Evolutionary conservation across 768 basidiomycete genomes (phyloP).

Genomic region (Gloeostereum incarnatum): DNA sequence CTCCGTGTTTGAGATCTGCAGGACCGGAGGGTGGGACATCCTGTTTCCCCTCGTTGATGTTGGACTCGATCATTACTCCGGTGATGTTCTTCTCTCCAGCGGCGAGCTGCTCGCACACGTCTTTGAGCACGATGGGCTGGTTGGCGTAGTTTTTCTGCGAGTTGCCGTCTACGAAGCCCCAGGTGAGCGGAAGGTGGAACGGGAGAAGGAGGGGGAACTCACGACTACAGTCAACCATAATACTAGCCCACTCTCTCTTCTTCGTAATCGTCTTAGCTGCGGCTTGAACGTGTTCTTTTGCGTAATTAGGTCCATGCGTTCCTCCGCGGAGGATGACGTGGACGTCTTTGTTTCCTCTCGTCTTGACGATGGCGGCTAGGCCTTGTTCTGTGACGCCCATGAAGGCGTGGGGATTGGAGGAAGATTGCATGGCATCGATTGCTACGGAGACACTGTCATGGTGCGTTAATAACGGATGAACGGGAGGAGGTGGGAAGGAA

Average conservation of each 20-base stretch:
- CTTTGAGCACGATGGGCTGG: constrained; percentile 72
- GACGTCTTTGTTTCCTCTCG: constrained; percentile 75
- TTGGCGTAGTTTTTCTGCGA: constrained; percentile 92
- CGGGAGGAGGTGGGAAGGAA: constrained; percentile 2
- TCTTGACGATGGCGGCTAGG: constrained; percentile 93
- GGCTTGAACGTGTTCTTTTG: constrained; percentile 57
- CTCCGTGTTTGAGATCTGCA: constrained; percentile 59
- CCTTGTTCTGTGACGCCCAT: constrained; percentile 87
- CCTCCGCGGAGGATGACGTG: constrained; percentile 97
- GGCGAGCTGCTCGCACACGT: constrained; percentile 66
- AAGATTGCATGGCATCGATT: constrained; percentile 92
- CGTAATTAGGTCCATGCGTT: constrained; percentile 84
- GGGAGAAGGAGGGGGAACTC: constrained; percentile 18
- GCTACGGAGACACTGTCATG: constrained; percentile 69
- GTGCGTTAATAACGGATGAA: background rate
- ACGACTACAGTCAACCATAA: constrained; percentile 89
- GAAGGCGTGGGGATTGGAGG: constrained; percentile 91
- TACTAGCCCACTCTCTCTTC: constrained; percentile 51
- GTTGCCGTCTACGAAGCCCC: constrained; percentile 68
- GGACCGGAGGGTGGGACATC: constrained; percentile 76
- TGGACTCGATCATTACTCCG: constrained; percentile 96
- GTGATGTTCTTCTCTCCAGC: constrained; percentile 68
- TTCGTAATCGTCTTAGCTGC: constrained; percentile 59
- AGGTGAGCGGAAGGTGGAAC: background rate
- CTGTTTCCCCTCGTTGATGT: constrained; percentile 87